Base-by-base conservation (phyloP, 2,329 filamentous ascomycete genomes). In the Sphaerulina populicola region DNA sequence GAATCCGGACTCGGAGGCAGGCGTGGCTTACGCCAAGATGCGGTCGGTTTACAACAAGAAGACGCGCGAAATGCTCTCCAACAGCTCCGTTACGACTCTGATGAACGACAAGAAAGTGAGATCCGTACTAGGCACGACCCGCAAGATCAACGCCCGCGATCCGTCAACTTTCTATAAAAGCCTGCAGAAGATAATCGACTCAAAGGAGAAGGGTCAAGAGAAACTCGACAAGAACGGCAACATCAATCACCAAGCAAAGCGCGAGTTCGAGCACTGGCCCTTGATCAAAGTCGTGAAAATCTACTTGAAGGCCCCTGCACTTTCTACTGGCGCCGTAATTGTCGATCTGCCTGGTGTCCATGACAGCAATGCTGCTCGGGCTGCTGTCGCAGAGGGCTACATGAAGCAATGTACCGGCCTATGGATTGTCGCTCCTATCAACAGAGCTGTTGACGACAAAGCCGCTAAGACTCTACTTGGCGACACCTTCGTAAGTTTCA, bases 401-500 rank as follows among this genome's bases (percentile, higher is more conserved):
- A 75, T 82, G 66, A 77, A 82, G 60, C 71, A 77, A 54, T 83
- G 80, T 55, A 76, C 75, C 1, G 73, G 75, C 2, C 62, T 83
- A 0, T 83, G 78, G 78, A 77, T 83, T 45, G 75, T 82, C n/a
- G 77, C 79, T 1, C 78, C 78, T 0, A 83, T 84, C 51, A 77
- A 71, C 35, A 69, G 80, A 10, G 77, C 77, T 1, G 77, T 83
- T 1, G 77, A 82, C 54, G 77, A 81, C 56, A 79, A 80, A 59
- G 72, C 75, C 2, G 78, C 79, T 0, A 77, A 78, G 51, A 72
- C 70, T 0, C 66, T 83, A 1, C 67, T 83, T 6, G 78, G 78
- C 0, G 71, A 78, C 14, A 71, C 72, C 0, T 81, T 81, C 67
- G 23, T 27, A 27, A 27, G 23, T 27, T 2, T 27, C 23, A 27